Conservation (phyloP, 2,329 filamentous ascomycete genomes). For the Xylaria sp. region DNA sequence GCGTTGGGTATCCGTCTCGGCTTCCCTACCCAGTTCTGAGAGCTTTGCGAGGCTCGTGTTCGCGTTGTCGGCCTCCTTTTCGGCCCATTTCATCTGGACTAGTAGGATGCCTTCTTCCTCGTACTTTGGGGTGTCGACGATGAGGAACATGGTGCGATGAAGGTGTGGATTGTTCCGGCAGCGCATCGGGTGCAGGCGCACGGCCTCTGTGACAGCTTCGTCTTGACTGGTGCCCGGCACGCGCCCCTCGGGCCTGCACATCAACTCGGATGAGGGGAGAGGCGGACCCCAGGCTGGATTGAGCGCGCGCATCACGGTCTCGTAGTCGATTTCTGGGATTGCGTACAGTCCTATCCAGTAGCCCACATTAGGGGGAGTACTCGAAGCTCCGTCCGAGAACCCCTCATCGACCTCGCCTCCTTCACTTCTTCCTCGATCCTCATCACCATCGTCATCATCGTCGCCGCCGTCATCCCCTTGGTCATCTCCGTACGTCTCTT, state of each 20-base stretch:
- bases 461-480: background rate
- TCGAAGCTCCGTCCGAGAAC: background rate
- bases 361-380: background rate
- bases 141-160: constrained; percentile 18
- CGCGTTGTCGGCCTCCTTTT: no score
- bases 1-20: background rate
- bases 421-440: background rate
- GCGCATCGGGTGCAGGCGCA: background rate
- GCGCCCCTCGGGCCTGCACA: background rate
- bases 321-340: background rate
- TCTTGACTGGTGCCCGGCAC: background rate
- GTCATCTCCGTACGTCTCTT: background rate
- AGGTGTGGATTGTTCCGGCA: constrained; percentile 10
- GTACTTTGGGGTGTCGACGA: constrained; percentile 3
- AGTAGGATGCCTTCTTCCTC: constrained; percentile 3
- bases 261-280: background rate
- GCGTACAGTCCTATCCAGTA: constrained; percentile 14
- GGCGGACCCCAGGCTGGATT: no score
- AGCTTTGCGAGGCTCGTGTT: no score
- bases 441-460: background rate
- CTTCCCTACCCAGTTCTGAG: no score
- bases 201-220: background rate
- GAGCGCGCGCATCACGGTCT: constrained; percentile 1
- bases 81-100: constrained; percentile 6
- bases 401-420: background rate